Conservation (phyloP, 2,329 filamentous ascomycete species). For the Diaporthe velutina region DNA sequence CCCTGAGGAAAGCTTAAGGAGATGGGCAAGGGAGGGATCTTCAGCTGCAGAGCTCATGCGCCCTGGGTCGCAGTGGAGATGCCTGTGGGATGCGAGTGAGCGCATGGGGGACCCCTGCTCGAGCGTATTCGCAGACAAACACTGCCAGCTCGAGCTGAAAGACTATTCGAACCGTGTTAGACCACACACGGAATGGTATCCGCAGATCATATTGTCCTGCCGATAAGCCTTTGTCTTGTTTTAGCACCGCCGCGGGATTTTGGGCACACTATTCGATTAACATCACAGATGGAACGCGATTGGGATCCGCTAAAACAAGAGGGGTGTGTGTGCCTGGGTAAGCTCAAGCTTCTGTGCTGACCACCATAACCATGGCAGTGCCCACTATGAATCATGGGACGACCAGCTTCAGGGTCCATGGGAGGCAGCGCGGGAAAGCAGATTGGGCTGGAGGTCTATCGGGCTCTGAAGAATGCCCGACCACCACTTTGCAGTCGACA, state of each 20-base stretch:
- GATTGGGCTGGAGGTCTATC: background rate
- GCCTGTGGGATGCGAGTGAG: background rate
- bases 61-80: background rate
- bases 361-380: conserved; percentile 7
- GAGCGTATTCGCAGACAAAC: background rate
- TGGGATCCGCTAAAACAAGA: background rate
- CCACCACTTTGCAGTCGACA: background rate
- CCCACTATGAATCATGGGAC: conserved; percentile 22
- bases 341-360: conserved; percentile 21
- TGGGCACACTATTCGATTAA: conserved; percentile 14
- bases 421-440: background rate
- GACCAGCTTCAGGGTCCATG: conserved; percentile 9
- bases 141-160: conserved; percentile 16
- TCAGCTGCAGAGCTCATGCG: conserved; percentile 26
- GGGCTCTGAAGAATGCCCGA: conserved; percentile 16
- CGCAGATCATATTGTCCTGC: background rate
- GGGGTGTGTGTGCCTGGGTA: background rate
- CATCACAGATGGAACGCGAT: background rate
- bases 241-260: conserved; percentile 9
- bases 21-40: conserved; percentile 26
- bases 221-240: background rate
- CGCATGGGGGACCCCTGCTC: conserved; percentile 6
- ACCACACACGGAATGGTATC: background rate
- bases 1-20: conserved; percentile 23
- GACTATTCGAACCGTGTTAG: background rate